Conservation (phyloP, 768 basidiomycete genomes). For the Gymnopilus junonius region DNA sequence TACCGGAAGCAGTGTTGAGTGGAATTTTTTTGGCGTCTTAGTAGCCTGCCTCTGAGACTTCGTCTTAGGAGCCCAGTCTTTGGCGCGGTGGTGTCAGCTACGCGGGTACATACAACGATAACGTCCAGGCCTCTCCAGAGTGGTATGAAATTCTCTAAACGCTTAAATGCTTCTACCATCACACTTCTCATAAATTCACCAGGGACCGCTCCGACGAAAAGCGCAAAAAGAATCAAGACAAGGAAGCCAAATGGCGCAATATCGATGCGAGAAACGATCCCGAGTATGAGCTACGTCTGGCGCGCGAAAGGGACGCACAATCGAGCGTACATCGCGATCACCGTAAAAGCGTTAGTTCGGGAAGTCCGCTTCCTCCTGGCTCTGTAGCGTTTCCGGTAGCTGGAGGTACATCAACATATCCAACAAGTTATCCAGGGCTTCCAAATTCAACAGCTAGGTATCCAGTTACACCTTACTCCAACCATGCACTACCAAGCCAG, state of each 20-base stretch:
- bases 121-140: neutral
- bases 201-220: slow-evolving; percentile 56
- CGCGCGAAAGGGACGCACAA: slow-evolving; percentile 60
- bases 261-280: slow-evolving; percentile 47
- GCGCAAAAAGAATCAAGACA: slow-evolving; percentile 49
- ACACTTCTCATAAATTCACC: neutral
- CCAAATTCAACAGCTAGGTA: slow-evolving; percentile 26
- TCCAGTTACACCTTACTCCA: slow-evolving; percentile 27
- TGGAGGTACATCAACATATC: slow-evolving; percentile 27
- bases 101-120: neutral
- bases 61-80: slow-evolving; percentile 6
- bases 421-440: slow-evolving; percentile 31
- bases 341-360: slow-evolving; percentile 57
- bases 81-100: slow-evolving; percentile 6
- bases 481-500: slow-evolving; percentile 19
- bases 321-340: slow-evolving; percentile 44
- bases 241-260: slow-evolving; percentile 49
- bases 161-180: neutral
- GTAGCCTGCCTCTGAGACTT: neutral
- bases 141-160: neutral
- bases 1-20: neutral
- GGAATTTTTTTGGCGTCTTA: neutral
- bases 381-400: slow-evolving; percentile 35
- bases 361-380: slow-evolving; percentile 31
- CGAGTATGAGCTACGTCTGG: slow-evolving; percentile 58